Evolutionary conservation across 2,329 filamentous ascomycete species (phyloP).

Genomic region (Fusarium humuli): DNA sequence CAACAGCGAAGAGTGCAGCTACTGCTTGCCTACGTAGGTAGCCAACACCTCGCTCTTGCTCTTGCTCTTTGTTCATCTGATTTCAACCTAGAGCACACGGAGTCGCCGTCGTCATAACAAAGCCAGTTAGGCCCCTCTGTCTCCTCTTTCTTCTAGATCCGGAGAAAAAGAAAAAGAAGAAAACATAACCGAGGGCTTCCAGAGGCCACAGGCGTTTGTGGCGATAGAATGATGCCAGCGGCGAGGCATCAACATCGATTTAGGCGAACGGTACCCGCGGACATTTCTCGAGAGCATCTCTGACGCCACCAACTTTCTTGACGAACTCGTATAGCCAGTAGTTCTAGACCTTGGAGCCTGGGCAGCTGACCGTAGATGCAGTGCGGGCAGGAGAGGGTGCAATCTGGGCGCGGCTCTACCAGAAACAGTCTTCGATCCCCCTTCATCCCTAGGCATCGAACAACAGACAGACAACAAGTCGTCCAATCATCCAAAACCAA

Average conservation of each 20-base stretch:
- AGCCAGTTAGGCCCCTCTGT: background rate
- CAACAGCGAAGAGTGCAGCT: background rate
- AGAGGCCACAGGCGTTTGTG: slow-evolving; percentile 11
- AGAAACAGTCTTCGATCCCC: background rate
- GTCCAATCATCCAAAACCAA: background rate
- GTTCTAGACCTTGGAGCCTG: background rate
- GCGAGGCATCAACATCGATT: background rate
- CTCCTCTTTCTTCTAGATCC: slow-evolving; percentile 25
- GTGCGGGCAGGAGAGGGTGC: background rate
- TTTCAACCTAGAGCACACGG: slow-evolving; percentile 2
- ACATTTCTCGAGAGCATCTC: background rate
- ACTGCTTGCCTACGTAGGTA: background rate
- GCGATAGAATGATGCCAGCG: slow-evolving; percentile 1
- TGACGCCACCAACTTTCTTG: slow-evolving; percentile 23
- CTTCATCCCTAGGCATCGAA: background rate
- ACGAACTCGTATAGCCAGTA: background rate
- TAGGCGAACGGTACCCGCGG: background rate
- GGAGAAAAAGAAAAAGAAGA: background rate
- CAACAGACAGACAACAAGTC: background rate
- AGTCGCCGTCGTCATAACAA: background rate
- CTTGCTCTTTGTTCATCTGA: background rate
- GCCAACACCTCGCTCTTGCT: background rate
- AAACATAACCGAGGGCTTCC: background rate
- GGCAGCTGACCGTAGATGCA: background rate
- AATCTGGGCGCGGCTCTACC: background rate